These are phyloP conservation scores for Nemania abortiva DNA, from an alignment of 2,329 filamentous ascomycete genomes.

Conservation along the genomic window DNA sequence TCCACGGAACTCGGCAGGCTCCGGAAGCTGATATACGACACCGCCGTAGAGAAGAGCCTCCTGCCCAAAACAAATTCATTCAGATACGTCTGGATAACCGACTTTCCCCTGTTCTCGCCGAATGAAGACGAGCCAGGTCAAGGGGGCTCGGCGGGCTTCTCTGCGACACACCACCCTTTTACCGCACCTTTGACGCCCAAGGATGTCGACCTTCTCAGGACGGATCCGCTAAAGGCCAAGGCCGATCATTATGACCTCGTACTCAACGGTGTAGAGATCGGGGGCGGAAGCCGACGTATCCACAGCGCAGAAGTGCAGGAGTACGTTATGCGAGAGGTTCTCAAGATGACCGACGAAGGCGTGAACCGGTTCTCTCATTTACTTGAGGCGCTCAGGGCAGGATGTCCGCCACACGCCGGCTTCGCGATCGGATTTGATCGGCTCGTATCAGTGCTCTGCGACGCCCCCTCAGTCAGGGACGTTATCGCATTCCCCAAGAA, in stretches of 20 bases:
- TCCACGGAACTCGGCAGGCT: conserved; percentile 80
- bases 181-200: conserved; percentile 80
- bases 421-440: conserved; percentile 94
- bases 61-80: conserved; percentile 64
- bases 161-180: conserved; percentile 94
- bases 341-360: conserved; percentile 79
- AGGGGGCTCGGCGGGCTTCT: conserved; percentile 82
- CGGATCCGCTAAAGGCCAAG: conserved; percentile 76
- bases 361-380: conserved; percentile 88
- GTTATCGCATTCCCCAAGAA: conserved; percentile 98
- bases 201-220: conserved; percentile 81
- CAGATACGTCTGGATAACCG: conserved; percentile 84
- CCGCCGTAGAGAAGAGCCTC: conserved; percentile 72
- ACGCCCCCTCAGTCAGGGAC: conserved; percentile 82
- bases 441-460: conserved; percentile 82
- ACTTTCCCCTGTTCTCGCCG: conserved; percentile 93
- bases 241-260: conserved; percentile 97
- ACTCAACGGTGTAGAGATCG: conserved; percentile 93
- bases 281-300: conserved; percentile 92
- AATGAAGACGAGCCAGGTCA: conserved; percentile 76
- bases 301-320: conserved; percentile 86
- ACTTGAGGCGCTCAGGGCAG: conserved; percentile 82
- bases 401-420: conserved; percentile 94
- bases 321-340: conserved; percentile 83
- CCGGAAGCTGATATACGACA: conserved; percentile 75